These are phyloP conservation scores for Colletotrichum salicis DNA, from an alignment of 2,329 filamentous ascomycete species.

Conservation along the genomic window DNA sequence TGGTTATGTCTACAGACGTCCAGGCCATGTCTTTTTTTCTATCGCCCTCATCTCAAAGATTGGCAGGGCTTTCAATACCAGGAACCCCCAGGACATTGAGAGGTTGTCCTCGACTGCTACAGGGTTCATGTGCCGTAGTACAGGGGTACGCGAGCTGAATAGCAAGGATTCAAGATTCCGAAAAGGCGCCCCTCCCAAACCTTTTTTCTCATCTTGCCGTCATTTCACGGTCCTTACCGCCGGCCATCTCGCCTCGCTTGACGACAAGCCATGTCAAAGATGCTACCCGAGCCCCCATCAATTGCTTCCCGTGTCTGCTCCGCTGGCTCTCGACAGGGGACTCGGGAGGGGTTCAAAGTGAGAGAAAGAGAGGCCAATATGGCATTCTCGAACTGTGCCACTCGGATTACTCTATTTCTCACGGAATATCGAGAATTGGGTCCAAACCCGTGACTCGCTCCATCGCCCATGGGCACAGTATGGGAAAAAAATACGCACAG, in stretches of 20 bases:
- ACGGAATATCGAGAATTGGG: background rate
- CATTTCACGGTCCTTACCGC: conserved; percentile 10
- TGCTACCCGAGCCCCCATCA: background rate
- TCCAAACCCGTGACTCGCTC: background rate
- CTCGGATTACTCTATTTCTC: conserved; percentile 1
- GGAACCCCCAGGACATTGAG: conserved; percentile 12
- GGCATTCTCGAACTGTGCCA: conserved; percentile 14
- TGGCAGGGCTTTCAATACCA: background rate
- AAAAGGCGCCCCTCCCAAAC: background rate
- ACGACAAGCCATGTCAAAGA: conserved; percentile 19
- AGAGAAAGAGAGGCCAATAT: background rate
- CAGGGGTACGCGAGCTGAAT: conserved; percentile 18
- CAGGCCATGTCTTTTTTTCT: background rate
- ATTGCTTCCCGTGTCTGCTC: background rate
- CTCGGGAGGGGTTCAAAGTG: background rate
- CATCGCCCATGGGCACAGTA: background rate
- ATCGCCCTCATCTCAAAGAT: background rate
- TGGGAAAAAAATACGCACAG: background rate
- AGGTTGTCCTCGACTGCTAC: conserved; percentile 4
- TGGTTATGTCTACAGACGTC: background rate
- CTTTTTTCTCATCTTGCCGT: conserved; percentile 10
- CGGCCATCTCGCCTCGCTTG: conserved; percentile 21
- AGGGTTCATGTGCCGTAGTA: conserved; percentile 9
- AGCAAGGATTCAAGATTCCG: conserved; percentile 25
- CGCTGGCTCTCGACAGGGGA: background rate